A percentile compares a stretch with the other conserved stretches of the same genome.
Evolutionary conservation across 2,329 filamentous ascomycete species (phyloP).

Genomic region (Ceratocystis eucalypticola): DNA sequence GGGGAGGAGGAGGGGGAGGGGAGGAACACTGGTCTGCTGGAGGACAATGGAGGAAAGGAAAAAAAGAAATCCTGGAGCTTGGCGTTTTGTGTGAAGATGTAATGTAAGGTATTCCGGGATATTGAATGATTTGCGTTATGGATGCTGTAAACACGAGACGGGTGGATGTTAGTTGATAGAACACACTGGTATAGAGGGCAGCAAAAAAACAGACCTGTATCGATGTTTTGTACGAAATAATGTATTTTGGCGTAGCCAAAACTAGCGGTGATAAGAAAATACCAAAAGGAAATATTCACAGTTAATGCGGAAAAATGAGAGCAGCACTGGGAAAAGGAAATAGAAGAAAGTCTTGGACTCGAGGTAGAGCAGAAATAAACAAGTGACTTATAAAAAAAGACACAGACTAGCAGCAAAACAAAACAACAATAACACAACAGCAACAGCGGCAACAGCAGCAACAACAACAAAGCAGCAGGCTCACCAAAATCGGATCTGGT

Average conservation of each 20-base stretch:
- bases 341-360: background rate
- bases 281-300: background rate
- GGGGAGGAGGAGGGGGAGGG: no score
- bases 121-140: background rate
- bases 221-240: background rate
- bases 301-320: background rate
- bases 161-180: background rate
- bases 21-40: no score
- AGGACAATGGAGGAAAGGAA: no score
- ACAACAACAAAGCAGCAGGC: background rate
- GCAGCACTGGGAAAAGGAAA: background rate
- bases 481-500: background rate
- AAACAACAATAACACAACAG: conserved; percentile 20
- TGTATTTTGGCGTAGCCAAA: background rate
- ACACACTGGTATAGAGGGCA: background rate
- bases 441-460: background rate
- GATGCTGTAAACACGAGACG: background rate
- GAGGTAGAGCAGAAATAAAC: background rate
- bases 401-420: background rate
- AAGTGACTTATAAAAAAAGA: background rate
- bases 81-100: background rate
- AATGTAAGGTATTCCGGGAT: background rate
- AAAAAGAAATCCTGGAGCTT: background rate
- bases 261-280: background rate
- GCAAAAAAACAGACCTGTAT: background rate